Conservation (phyloP, 352 stramenopile species). For the Detonula confervacea region DNA sequence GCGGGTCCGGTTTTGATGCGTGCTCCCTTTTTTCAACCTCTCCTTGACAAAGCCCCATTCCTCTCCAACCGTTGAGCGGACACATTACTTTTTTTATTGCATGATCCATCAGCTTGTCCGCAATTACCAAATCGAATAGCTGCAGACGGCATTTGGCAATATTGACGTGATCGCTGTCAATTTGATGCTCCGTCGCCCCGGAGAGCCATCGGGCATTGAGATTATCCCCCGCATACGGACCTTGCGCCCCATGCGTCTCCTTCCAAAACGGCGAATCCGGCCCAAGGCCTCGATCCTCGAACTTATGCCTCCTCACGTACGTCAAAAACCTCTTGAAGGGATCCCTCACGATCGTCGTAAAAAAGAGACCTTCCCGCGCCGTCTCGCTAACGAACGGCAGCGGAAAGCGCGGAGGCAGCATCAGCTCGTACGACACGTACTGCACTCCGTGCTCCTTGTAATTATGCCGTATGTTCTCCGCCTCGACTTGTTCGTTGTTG, state of each 20-base stretch:
- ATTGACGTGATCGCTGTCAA: slow-evolving; percentile 48
- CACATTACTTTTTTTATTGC: slow-evolving; percentile 48
- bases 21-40: slow-evolving; percentile 7
- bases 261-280: slow-evolving; percentile 33
- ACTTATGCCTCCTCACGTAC: slow-evolving; percentile 12
- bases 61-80: slow-evolving; percentile 43
- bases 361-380: slow-evolving; percentile 41
- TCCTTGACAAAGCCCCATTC: slow-evolving; percentile 7
- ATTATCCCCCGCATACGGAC: slow-evolving; percentile 42
- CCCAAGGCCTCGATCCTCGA: neutral
- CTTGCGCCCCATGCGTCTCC: slow-evolving; percentile 25
- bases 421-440: slow-evolving; percentile 55
- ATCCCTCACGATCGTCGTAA: slow-evolving; percentile 54
- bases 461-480: slow-evolving; percentile 50
- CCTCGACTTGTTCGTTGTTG: slow-evolving; percentile 49
- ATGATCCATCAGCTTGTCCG: slow-evolving; percentile 37
- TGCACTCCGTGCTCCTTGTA: slow-evolving; percentile 50
- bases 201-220: slow-evolving; percentile 53
- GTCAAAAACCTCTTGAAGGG: slow-evolving; percentile 43
- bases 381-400: slow-evolving; percentile 46
- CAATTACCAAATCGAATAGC: slow-evolving; percentile 59
- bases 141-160: slow-evolving; percentile 62
- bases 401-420: slow-evolving; percentile 50
- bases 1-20: slow-evolving; percentile 30
- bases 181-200: slow-evolving; percentile 11